phyloP scores from a whole-genome alignment of 345 rosid genomes.

The Linum usitatissimum region DNA sequence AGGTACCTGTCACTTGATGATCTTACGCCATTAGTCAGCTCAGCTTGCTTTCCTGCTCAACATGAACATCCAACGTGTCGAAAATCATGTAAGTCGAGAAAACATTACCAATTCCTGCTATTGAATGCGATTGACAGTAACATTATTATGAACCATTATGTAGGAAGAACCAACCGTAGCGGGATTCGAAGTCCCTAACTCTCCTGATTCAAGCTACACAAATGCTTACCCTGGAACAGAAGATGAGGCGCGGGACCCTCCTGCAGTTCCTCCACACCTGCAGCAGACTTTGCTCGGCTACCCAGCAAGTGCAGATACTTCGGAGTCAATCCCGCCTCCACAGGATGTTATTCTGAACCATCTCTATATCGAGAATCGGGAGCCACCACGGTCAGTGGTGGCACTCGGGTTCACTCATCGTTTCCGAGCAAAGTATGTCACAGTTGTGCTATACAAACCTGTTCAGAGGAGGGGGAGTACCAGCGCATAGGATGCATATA shows the following conservation, averaged over 20 bases:
- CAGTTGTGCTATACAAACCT: constrained; percentile 90
- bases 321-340: constrained; percentile 44
- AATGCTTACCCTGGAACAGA: constrained; percentile 44
- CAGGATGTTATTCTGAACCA: constrained; percentile 71
- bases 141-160: constrained; percentile 5
- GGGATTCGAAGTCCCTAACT: constrained; percentile 82
- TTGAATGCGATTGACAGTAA: background rate
- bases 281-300: constrained; percentile 48
- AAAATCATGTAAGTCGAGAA: background rate
- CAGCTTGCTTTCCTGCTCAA: background rate
- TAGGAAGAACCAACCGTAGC: constrained; percentile 71
- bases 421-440: constrained; percentile 74
- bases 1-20: background rate
- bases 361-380: constrained; percentile 79
- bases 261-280: constrained; percentile 69
- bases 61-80: background rate
- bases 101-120: background rate
- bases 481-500: background rate
- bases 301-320: constrained; percentile 36
- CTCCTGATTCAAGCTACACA: constrained; percentile 92
- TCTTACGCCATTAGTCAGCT: background rate
- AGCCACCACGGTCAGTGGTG: constrained; percentile 74
- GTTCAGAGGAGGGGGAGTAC: constrained; percentile 18
- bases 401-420: constrained; percentile 94
- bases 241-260: constrained; percentile 90